A percentile compares a stretch with the other conserved stretches of the same genome.
These are phyloP conservation scores for Pleurotus tuoliensis DNA, from an alignment of 768 basidiomycete genomes.

Conservation along the genomic window DNA sequence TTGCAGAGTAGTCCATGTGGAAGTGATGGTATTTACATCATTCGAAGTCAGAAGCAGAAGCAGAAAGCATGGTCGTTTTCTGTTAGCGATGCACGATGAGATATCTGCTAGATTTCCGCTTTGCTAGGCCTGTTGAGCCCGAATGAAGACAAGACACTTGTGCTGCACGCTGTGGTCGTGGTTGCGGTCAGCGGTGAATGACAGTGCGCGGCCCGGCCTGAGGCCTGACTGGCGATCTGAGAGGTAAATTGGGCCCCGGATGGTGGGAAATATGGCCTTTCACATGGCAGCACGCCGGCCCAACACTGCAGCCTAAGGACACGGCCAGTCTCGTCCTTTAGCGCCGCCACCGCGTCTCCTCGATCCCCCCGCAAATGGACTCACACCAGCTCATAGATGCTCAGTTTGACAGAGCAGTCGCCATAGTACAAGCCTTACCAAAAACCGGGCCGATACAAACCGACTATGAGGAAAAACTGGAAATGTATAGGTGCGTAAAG, in stretches of 20 bases:
- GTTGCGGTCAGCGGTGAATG: background rate
- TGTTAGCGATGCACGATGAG: background rate
- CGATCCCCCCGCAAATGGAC: conserved; percentile 38
- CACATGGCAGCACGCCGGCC: conserved; percentile 1
- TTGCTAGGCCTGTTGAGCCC: background rate
- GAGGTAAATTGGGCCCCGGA: conserved; percentile 1
- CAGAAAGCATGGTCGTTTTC: too few species aligned
- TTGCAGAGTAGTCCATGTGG: conserved; percentile 2
- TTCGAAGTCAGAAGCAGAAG: background rate
- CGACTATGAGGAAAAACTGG: conserved; percentile 90
- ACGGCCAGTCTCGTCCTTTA: background rate
- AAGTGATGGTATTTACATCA: too few species aligned
- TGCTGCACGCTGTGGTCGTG: background rate
- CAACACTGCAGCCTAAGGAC: background rate
- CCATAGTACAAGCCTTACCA: conserved; percentile 89
- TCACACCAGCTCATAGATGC: conserved; percentile 67
- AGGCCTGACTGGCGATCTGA: background rate
- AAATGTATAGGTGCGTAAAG: conserved; percentile 76
- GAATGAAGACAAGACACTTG: background rate
- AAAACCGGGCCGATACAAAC: conserved; percentile 96
- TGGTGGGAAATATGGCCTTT: background rate
- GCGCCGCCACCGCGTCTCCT: background rate
- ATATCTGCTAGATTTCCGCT: background rate
- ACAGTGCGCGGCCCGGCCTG: background rate
- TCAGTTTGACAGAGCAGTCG: conserved; percentile 91